These are phyloP conservation scores for Dorcoceras hygrometricum DNA, from an alignment of 257 asterid species.

Conservation along the genomic window DNA sequence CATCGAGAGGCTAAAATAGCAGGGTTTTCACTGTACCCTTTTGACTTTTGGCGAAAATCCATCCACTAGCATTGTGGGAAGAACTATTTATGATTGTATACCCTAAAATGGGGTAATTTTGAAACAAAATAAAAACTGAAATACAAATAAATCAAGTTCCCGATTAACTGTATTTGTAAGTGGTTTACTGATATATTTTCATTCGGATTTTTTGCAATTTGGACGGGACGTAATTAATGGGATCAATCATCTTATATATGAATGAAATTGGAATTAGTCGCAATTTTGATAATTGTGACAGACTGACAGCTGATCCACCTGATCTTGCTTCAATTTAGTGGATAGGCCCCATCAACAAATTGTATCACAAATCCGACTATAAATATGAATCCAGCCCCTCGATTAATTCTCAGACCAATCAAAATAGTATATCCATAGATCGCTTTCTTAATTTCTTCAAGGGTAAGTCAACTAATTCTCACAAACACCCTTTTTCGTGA, in stretches of 20 bases:
- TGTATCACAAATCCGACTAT: slow-evolving; percentile 21
- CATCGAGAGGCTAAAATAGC: slow-evolving; percentile 29
- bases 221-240: background rate
- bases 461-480: slow-evolving; percentile 1
- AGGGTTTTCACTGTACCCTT: slow-evolving; percentile 27
- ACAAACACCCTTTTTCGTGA: too few species aligned
- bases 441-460: background rate
- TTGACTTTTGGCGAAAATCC: slow-evolving; percentile 28
- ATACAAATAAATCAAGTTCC: too few species aligned
- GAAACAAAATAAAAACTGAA: background rate
- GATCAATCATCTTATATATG: background rate
- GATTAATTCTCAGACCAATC: background rate
- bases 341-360: slow-evolving; percentile 33
- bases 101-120: background rate
- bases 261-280: slow-evolving; percentile 12
- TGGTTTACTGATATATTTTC: too few species aligned
- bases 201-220: background rate
- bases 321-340: slow-evolving; percentile 54
- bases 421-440: background rate
- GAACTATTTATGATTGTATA: slow-evolving; percentile 16
- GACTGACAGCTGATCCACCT: too few species aligned
- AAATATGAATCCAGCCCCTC: slow-evolving; percentile 10
- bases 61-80: slow-evolving; percentile 32
- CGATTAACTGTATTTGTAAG: too few species aligned
- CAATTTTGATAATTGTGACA: slow-evolving; percentile 27